Conservation (phyloP, 179 eudicot species). For the Silene coronaria region DNA sequence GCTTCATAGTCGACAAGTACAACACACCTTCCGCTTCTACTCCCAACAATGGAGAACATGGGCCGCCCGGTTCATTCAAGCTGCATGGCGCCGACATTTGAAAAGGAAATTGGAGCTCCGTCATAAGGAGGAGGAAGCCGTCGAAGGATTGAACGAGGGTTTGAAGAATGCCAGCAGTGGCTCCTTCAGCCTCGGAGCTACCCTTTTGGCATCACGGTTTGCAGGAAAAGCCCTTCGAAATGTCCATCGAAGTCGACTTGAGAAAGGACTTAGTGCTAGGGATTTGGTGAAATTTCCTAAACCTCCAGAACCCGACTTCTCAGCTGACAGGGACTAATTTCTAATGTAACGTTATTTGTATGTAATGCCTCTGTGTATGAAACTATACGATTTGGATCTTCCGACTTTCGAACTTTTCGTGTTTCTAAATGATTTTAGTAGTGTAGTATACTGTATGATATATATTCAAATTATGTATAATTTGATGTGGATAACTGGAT, state of each 20-base stretch:
- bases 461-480: constrained; percentile 11
- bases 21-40: constrained; percentile 82
- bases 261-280: constrained; percentile 44
- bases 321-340: constrained; percentile 64
- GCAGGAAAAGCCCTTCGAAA: constrained; percentile 90
- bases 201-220: constrained; percentile 71
- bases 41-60: constrained; percentile 90
- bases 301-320: constrained; percentile 93
- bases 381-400: background rate
- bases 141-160: constrained; percentile 38
- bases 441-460: constrained; percentile 22
- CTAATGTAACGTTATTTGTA: constrained; percentile 7
- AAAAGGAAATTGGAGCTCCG: constrained; percentile 54
- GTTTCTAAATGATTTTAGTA: constrained; percentile 5
- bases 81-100: constrained; percentile 78
- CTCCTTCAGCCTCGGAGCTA: constrained; percentile 68
- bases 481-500: background rate
- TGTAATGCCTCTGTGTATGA: background rate
- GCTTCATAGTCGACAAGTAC: constrained; percentile 87
- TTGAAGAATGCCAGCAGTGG: constrained; percentile 32
- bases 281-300: constrained; percentile 78
- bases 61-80: constrained; percentile 94
- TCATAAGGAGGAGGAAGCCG: constrained; percentile 66
- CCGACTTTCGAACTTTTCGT: background rate
- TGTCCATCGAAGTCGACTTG: constrained; percentile 62